Evolutionary conservation across 371 early-diverging fungal genomes (phyloP).

Genomic region (Mortierella sp.): DNA sequence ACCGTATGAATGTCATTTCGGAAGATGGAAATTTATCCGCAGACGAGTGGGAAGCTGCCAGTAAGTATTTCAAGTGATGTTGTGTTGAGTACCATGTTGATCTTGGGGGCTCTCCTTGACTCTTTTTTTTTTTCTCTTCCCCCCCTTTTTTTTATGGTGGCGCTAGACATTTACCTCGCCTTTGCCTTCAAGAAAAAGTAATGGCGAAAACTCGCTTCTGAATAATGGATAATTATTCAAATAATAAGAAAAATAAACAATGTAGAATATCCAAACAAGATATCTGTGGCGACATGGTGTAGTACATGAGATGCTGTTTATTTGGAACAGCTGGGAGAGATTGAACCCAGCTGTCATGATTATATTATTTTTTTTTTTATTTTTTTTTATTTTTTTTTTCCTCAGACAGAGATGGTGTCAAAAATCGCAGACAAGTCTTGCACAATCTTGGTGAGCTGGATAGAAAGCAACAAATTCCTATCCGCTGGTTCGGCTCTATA

Average conservation of each 20-base stretch:
- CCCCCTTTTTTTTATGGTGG: neutral
- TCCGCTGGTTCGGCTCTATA: constrained; percentile 34
- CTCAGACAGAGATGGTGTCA: constrained; percentile 21
- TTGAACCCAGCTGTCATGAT: neutral
- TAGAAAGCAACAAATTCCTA: constrained; percentile 29
- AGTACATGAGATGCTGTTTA: too few relatives aligned
- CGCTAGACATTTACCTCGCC: constrained; percentile 67
- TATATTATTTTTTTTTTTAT: neutral
- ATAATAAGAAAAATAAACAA: neutral
- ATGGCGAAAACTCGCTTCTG: neutral
- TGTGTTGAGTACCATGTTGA: neutral
- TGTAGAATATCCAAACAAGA: neutral
- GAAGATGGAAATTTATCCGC: constrained; percentile 69
- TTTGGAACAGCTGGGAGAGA: too few relatives aligned
- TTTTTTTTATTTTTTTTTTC: neutral
- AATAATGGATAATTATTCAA: neutral
- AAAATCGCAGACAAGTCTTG: constrained; percentile 24
- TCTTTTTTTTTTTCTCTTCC: constrained; percentile 1
- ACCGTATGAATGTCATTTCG: constrained; percentile 88
- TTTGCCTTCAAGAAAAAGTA: constrained; percentile 68
- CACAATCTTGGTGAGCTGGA: constrained; percentile 26
- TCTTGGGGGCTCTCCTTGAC: neutral
- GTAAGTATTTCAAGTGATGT: constrained; percentile 55
- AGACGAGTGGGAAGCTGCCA: constrained; percentile 96
- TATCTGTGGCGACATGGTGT: neutral